Evolutionary conservation across 768 basidiomycete genomes (phyloP), one percentile per base, ranked within the genome.

Genomic region (Coprinopsis sp.): DNA sequence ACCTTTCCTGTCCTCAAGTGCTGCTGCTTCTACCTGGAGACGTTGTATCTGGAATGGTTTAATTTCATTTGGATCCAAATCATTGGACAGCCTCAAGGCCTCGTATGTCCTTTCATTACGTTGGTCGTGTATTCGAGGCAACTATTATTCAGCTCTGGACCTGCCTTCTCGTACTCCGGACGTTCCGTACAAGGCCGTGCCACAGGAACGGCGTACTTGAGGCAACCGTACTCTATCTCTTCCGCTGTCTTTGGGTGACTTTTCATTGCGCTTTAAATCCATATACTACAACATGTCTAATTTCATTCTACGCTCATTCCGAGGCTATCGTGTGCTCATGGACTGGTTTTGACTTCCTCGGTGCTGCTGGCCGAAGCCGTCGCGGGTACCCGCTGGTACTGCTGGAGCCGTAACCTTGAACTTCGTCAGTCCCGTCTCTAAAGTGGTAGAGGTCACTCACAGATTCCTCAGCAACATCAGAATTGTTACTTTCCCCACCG

Each of bases 401-500:
- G 71, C 56, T 75, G 77, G 57, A 83, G 61, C 16, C 80, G 78
- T 58, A 83, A 58, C 44, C 81, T 82, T 53, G 49, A 51, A 30
- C 5, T 6, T 37, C 30, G 27, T 49, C 22, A 37, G 16, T 37
- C 44, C 41, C 44, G 29, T 34, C 48, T 39, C 41, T 8, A 21
- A 23, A 37, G 34, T 34, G 28, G 12, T 22, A 28, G 22, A 16
- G 28, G 10, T 24, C 31, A 34, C 91, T 60, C 62, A 93, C 87
- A 99, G 60, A 63, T 99, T 99, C 37, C 95, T 80, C 58, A 96
- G 77, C n/a, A 99, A 76, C 91, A 99, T 95, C 60, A 94, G 71
- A 54, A 97, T 96, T 1, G 96, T 99, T 47, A 96, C 88, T 68
- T 95, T 96, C 16, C 96, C 96, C n/a, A 99, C 91, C 4, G 91